phyloP scores from a whole-genome alignment of 169 alveolate species.

The Sarcocystis neurona region DNA sequence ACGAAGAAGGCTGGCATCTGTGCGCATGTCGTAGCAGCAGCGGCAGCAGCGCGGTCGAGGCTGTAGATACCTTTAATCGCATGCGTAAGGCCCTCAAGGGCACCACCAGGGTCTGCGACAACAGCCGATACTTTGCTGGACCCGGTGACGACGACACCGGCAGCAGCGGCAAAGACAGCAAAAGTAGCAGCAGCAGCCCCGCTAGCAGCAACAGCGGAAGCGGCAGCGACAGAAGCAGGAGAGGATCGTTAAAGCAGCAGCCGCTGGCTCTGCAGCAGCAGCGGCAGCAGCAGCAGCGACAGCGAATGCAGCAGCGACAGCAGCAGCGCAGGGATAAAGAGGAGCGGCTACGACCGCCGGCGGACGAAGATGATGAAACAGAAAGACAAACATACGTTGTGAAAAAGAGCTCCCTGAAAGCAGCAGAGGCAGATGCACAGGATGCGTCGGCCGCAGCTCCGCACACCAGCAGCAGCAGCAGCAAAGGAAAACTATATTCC shows the following conservation, averaged over 20 bases:
- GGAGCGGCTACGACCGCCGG: not conserved
- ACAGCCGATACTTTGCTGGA: not conserved
- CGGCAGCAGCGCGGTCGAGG: not conserved
- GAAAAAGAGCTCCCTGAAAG: not conserved
- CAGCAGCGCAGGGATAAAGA: not conserved
- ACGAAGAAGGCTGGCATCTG: not conserved
- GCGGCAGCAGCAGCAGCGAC: constrained; percentile 11
- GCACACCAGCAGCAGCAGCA: not conserved
- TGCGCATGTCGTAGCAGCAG: not conserved
- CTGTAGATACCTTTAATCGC: not conserved
- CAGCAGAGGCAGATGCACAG: not conserved
- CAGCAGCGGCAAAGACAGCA: not conserved
- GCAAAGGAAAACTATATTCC: not conserved
- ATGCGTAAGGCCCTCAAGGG: not conserved
- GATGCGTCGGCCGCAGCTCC: not conserved
- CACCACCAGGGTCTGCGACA: not conserved
- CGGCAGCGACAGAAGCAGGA: too few relatives aligned
- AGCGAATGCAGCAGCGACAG: constrained; percentile 17
- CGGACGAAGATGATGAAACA: not conserved
- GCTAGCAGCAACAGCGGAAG: not conserved
- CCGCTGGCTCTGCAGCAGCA: not conserved
- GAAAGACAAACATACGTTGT: not conserved
- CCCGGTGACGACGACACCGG: not conserved
- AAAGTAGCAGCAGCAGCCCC: not conserved
- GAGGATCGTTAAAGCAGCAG: too few relatives aligned